These are phyloP conservation scores for Oryza glaberrima DNA, from an alignment of 176 grass and related monocot species.

Conservation along the genomic window DNA sequence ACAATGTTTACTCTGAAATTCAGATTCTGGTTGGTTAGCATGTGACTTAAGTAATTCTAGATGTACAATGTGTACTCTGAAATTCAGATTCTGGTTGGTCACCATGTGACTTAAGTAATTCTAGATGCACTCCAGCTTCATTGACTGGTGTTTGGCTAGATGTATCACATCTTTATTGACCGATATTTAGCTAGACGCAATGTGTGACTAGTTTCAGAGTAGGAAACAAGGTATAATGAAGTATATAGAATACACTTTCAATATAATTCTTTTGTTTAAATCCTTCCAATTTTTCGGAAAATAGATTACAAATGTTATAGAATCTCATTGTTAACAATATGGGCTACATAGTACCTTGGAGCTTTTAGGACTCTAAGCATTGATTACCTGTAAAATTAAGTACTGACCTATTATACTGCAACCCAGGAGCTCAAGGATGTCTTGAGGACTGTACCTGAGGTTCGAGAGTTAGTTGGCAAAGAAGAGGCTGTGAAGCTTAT, in stretches of 20 bases:
- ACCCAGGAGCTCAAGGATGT: slow-evolving; percentile 85
- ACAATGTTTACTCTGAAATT: not conserved
- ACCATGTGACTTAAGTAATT: too few relatives aligned
- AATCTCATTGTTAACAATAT: not conserved
- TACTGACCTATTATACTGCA: slow-evolving; percentile 30
- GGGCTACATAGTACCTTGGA: not conserved
- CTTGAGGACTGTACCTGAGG: slow-evolving; percentile 72
- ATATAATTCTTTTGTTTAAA: not conserved
- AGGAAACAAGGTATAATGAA: not conserved
- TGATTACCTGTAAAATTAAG: not conserved
- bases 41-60: not conserved
- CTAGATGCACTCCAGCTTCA: too few relatives aligned
- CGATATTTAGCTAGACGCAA: not conserved
- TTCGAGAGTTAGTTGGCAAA: slow-evolving; percentile 64
- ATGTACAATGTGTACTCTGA: too few relatives aligned
- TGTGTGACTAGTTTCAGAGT: not conserved
- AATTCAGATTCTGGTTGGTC: too few relatives aligned
- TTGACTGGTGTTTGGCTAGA: too few relatives aligned
- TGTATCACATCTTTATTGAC: not conserved
- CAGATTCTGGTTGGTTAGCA: not conserved
- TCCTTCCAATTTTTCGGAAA: not conserved
- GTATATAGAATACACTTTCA: not conserved
- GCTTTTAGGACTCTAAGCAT: not conserved
- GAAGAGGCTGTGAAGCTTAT: slow-evolving; percentile 55
- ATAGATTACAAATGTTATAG: not conserved